Base-by-base conservation (phyloP, 2,329 filamentous ascomycete genomes). In the Endocalyx cinctus region DNA sequence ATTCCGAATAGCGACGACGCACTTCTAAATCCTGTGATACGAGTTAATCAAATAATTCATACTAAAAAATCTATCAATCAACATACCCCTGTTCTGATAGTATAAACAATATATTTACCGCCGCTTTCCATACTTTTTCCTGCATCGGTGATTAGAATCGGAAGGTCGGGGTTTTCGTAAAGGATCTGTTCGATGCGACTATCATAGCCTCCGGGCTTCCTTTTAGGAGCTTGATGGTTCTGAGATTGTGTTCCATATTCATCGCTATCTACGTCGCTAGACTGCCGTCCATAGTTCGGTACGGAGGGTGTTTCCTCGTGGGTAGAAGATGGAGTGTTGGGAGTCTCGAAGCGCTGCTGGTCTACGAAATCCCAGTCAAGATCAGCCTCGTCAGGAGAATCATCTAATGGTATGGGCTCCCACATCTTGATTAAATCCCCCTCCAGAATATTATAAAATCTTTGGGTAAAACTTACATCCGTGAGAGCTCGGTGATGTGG, bases 131-230 rank as follows among this genome's bases (percentile, higher is more conserved):
- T 66, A 61, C 90, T 96, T 75, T 98, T 98, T 38, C 92, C 92
- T 4, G 94, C 92, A 55, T 95, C 86, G 2, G 85, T 90, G 49
- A 98, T 98, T 39, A 94, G 62, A 45, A 98, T 94, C 39, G 87
- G 82, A 47, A 94, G 74, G 35, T 90, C 83, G 1, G 88, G 89
- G 45, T 95, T 87, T 64, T 98, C 92, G 58, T 95, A 94, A 29
- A 98, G 79, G 39, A 96, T 90, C 70, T 98, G 92, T 65, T 98
- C 90, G 46, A 98, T 89, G 33, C 92, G 82, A 58, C 90, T 96
- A 56, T 92, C 84, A 54, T 98, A 98, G 17, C 85, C 87, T 16
- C 87, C 87, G 41, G 87, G 87, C 64, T 87, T 90, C 36, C 72
- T 71, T 39, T 72, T 69, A n/a, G 76, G 74, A 11, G 66, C 60